phyloP scores from a whole-genome alignment of 2,329 filamentous ascomycete genomes.

The Fusarium duplospermum region DNA sequence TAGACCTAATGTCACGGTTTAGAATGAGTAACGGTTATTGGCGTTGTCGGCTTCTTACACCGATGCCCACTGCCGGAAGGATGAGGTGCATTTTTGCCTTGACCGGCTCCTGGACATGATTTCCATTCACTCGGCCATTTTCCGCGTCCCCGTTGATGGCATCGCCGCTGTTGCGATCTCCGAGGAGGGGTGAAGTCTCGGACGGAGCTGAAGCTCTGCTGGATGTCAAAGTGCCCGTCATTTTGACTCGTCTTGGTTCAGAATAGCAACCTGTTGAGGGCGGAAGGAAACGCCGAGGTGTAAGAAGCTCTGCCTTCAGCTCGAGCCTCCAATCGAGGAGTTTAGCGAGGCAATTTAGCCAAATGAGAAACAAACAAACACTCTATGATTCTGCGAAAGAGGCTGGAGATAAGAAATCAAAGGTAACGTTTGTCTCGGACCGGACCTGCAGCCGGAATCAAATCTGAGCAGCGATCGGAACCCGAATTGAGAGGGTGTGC shows the following conservation, averaged over 20 bases:
- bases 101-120: constrained; percentile 6
- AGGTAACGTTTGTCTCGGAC: constrained; percentile 4
- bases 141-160: constrained; percentile 18
- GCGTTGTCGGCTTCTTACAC: constrained; percentile 38
- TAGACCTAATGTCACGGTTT: constrained; percentile 65
- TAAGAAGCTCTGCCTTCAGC: background rate
- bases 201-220: constrained; percentile 10
- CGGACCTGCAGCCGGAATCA: constrained; percentile 19
- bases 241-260: constrained; percentile 1
- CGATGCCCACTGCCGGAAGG: constrained; percentile 53
- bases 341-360: background rate
- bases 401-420: background rate
- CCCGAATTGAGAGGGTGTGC: background rate
- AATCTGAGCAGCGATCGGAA: constrained; percentile 24
- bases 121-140: constrained; percentile 13
- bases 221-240: constrained; percentile 19
- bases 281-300: background rate
- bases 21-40: background rate
- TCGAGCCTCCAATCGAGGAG: background rate
- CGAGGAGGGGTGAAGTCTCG: constrained; percentile 46
- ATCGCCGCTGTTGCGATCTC: background rate
- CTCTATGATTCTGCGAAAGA: background rate
- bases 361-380: background rate
- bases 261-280: background rate
- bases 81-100: constrained; percentile 53